Conservation (phyloP, 2,329 filamentous ascomycete species). For the Meredithiella fracta region DNA sequence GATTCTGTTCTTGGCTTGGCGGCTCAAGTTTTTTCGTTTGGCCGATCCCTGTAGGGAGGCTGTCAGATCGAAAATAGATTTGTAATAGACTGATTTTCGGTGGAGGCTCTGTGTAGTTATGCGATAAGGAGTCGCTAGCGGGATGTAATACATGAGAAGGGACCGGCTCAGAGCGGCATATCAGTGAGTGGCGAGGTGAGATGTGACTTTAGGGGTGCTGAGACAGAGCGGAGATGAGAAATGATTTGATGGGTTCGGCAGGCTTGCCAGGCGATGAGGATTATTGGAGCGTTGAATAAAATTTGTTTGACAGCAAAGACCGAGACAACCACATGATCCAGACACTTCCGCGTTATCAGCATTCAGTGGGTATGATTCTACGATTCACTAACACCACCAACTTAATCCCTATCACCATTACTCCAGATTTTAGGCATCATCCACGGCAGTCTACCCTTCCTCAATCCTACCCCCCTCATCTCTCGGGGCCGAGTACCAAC, state of each 20-base stretch:
- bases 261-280: not conserved
- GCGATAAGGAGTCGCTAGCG: not conserved
- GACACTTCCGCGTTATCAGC: too few relatives aligned
- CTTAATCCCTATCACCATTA: too few relatives aligned
- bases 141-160: not conserved
- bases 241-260: not conserved
- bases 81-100: not conserved
- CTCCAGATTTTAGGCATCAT: too few relatives aligned
- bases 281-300: not conserved
- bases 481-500: not conserved
- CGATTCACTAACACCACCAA: too few relatives aligned
- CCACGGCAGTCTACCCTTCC: too few relatives aligned
- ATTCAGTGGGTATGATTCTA: too few relatives aligned
- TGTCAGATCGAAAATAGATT: not conserved
- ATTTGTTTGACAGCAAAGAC: not conserved
- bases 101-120: not conserved
- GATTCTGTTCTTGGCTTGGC: too few relatives aligned
- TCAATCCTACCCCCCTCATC: not conserved
- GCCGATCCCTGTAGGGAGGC: not conserved
- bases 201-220: too few relatives aligned
- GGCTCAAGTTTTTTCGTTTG: too few relatives aligned
- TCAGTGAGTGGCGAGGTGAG: too few relatives aligned
- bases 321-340: not conserved
- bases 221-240: not conserved
- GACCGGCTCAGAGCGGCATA: not conserved